Evolutionary conservation across 2,329 filamentous ascomycete species (phyloP), one percentile per base, ranked within the genome.

Genomic region (Scytalidium sp.): DNA sequence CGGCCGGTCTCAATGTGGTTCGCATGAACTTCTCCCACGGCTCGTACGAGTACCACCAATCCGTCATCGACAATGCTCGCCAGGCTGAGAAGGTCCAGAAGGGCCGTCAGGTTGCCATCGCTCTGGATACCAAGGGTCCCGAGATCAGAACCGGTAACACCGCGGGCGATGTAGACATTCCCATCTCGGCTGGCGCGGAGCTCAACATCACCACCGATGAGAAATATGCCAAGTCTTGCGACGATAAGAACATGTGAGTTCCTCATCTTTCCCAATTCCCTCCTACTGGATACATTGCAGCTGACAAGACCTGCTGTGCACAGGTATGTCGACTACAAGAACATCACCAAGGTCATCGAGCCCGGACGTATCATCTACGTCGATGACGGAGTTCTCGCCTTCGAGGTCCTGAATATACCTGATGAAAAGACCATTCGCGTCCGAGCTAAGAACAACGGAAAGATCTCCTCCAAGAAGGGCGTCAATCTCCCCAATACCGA

Each of bases 21-120:
- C 93, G 94, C 77, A 99, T 99, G 94, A 99, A 99, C 87, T 97
- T 97, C 72, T 96, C 88, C 59, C 90, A 96, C 74, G 90, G 90
- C 65, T 87, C 85, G 60, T 94, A 97, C 74, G 92, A 92, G 76
- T 99, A 97, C 79, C 92, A 96, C 78, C 90, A 97, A 81, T 93
- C 90, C 56, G 94, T 99, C 70, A 97, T 99, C 67, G 90, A 99
- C 79, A 86, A 99, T 76, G 83, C 93, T 61, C 90, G 91, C 67
- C 81, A 88, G 68, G 94, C 94, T 59, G 92, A 96, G 77, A 83
- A 79, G 67, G 70, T 76, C 52, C 83, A 91, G 73, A 66, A 79
- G 22, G 94, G 94, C 60, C 90, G 94, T 59, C 94, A 92, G 62
- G 78, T 99, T 58, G 94, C 93, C 68, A 97, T 99, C 78, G 94